Conservation (phyloP, 805 yeast species). For the Cyberlindnera amylophila region DNA sequence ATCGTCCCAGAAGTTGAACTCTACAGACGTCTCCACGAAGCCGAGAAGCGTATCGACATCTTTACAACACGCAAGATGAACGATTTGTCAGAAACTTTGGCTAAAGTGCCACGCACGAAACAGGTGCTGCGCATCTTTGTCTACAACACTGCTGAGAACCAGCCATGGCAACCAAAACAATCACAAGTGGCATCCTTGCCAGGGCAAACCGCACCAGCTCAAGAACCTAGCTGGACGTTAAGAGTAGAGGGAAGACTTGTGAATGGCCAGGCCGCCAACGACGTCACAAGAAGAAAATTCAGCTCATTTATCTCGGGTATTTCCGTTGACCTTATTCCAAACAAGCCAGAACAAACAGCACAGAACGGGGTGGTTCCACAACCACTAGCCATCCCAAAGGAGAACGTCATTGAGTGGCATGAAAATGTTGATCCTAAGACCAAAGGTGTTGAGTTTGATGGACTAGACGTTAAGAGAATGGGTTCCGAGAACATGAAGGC, state of each 20-base stretch:
- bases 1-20: slow-evolving; percentile 67
- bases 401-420: slow-evolving; percentile 81
- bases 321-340: slow-evolving; percentile 63
- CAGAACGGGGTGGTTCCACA: background rate
- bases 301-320: slow-evolving; percentile 80
- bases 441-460: slow-evolving; percentile 66
- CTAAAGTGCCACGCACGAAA: slow-evolving; percentile 41
- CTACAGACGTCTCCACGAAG: slow-evolving; percentile 67
- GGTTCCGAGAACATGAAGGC: slow-evolving; percentile 66
- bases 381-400: slow-evolving; percentile 18
- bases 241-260: slow-evolving; percentile 83
- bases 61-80: slow-evolving; percentile 77
- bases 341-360: slow-evolving; percentile 21
- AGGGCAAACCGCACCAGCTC: slow-evolving; percentile 8
- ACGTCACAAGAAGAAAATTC: slow-evolving; percentile 55
- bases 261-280: slow-evolving; percentile 42
- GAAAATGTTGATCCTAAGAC: slow-evolving; percentile 45
- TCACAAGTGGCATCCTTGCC: slow-evolving; percentile 13
- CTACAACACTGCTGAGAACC: slow-evolving; percentile 78
- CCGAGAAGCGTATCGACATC: slow-evolving; percentile 81
- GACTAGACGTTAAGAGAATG: slow-evolving; percentile 77
- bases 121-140: slow-evolving; percentile 74
- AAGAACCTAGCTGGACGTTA: slow-evolving; percentile 71
- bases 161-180: slow-evolving; percentile 90
- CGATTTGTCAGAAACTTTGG: slow-evolving; percentile 72